Conservation (phyloP, 2,329 filamentous ascomycete species). For the Huntiella moniliformis region DNA sequence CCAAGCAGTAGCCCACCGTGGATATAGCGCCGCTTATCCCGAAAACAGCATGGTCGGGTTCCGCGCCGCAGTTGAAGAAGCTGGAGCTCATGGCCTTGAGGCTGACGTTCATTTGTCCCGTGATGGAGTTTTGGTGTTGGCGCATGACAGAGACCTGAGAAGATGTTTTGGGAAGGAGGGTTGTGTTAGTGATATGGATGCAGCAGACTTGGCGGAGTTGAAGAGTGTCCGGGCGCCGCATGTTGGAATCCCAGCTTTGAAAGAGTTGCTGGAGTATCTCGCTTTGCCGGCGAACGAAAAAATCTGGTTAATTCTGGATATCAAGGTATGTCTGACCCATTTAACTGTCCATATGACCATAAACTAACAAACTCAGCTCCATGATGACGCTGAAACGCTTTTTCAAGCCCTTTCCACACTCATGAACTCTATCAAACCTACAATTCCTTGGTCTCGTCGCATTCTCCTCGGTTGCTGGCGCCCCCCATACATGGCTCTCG, state of each 20-base stretch:
- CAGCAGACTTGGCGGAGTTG: conserved; percentile 51
- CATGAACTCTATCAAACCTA: conserved; percentile 32
- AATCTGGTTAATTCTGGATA: conserved; percentile 70
- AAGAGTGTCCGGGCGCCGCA: conserved; percentile 48
- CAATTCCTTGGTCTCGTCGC: conserved; percentile 48
- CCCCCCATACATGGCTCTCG: conserved; percentile 49
- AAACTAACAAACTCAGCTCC: conserved; percentile 26
- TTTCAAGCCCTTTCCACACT: conserved; percentile 49
- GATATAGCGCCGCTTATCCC: conserved; percentile 57
- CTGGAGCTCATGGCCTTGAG: conserved; percentile 66
- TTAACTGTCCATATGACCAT: not conserved
- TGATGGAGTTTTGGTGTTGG: conserved; percentile 71
- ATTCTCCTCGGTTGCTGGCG: conserved; percentile 73
- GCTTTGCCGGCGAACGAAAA: conserved; percentile 42
- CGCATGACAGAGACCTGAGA: conserved; percentile 60
- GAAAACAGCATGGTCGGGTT: conserved; percentile 81
- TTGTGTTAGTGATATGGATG: conserved; percentile 57
- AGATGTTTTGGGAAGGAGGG: conserved; percentile 64
- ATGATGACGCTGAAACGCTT: conserved; percentile 52
- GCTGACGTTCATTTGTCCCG: conserved; percentile 71
- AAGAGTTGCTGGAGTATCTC: conserved; percentile 57
- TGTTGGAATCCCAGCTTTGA: conserved; percentile 52
- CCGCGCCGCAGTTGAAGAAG: conserved; percentile 43
- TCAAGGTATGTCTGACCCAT: conserved; percentile 45
- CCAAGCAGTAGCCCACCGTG: conserved; percentile 60